Base-by-base conservation (phyloP, 805 yeast species). In the Wickerhamiella hasegawae region DNA sequence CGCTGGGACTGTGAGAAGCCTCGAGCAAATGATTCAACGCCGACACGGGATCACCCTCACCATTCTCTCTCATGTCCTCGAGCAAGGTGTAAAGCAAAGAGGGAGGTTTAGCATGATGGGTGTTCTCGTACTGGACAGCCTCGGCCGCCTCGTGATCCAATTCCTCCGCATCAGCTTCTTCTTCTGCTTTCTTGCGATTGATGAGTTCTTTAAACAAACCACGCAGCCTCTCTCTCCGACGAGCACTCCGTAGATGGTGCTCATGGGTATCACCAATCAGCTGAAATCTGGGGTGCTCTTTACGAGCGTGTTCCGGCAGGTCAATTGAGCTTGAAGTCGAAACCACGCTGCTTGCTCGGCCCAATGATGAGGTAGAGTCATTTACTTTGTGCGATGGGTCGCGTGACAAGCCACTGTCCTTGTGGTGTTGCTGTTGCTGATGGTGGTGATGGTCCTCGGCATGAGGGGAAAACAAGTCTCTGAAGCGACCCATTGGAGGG, bases 231-330 rank as follows among this genome's bases (percentile, higher is more conserved):
- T 67, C 59, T 53, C 63, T 53, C 39, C 66, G 46, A 42, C 57
- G 38, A 5, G 84, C 75, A 26, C 77, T 73, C 39, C 72, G 67
- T 39, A 85, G 62, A 52, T 73, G 73, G 56, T 85, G 97, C 49
- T 71, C 82, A 55, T 85, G 97, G 10, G 60, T 43, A 3, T 12
- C 32, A 16, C 24, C 32, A 4, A 28, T 19, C 9, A 28, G 30
- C 30, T 28, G 20, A 19, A 28, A 28, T 19, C 30, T 5, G 20
- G 30, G 30, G 20, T 16, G 19, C 15, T 28, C 20, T 19, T 28
- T 28, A 12, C 17, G 16, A 12, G 5, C 14, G 14, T 25, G 28
- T 16, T 25, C n/a, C n/a, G n/a, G n/a, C n/a, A n/a, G n/a, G n/a
- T n/a, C n/a, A n/a, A n/a, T n/a, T n/a, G n/a, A n/a, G n/a, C n/a